Evolutionary conservation across 1,139 yeast genomes (phyloP), one percentile per base, ranked within the genome.

Genomic region (Kodamaea sp.): DNA sequence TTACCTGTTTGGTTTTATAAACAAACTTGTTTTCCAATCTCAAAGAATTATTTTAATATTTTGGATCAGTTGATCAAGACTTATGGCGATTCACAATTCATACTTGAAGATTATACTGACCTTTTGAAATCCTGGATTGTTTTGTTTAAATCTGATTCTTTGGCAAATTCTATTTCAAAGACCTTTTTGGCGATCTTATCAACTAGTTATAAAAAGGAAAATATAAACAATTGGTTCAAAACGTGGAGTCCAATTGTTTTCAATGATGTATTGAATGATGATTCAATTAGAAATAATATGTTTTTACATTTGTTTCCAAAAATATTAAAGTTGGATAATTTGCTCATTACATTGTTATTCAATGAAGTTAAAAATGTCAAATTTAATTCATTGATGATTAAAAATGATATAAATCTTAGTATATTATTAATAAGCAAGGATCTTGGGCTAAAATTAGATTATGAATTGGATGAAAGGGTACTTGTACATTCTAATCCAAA

Each of bases 151-250:
- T 70, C 81, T 1, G 79, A 77, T 48, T 75, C 86, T 0, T 57
- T 86, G 39, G 84, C 94, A 0, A 84, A 80, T 47, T 74, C 84
- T 1, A 73, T 83, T 10, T 83, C 87, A 24, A 84, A 81, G 53
- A 72, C 85, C 10, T 49, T 87, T 1, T 67, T 69, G 10, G 58
- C 79, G 0, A 49, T 84, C 2, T 65, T 67, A 39, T 57, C 63
- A 24, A 66, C 66, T 5, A 23, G 50, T 2, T 46, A 52, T 26
- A 38, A 36, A 11, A 24, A 37, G 6, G 38, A 38, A 9, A 51
- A 50, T 5, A 48, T 50, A 1, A 43, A 46, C 1, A 49, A 55
- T 7, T 84, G 92, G 90, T 54, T 74, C 2, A 48, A 61, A 0
- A 42, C 68, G 0, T 85, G 95, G 89, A 56, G 66, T 6, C 53